Evolutionary conservation across 2,329 filamentous ascomycete genomes (phyloP).

Genomic region (Aspergillus carbonarius): DNA sequence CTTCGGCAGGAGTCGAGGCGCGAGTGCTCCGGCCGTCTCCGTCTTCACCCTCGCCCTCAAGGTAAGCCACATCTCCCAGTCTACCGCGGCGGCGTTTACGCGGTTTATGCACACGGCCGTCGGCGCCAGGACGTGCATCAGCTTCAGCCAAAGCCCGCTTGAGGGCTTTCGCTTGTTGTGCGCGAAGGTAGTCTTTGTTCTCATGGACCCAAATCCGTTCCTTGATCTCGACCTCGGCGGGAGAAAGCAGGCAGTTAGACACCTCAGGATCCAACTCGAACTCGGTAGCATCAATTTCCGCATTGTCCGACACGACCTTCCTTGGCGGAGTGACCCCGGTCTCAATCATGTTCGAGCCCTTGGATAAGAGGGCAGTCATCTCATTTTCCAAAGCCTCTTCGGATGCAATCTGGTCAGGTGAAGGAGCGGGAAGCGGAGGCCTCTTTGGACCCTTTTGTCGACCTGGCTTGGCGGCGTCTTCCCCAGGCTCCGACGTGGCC

Average conservation of each 20-base stretch:
- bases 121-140: slow-evolving; percentile 35
- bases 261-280: slow-evolving; percentile 91
- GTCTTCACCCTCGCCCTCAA: slow-evolving; percentile 53
- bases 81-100: slow-evolving; percentile 51
- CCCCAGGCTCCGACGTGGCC: slow-evolving; percentile 22
- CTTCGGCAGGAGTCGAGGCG: slow-evolving; percentile 67
- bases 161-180: slow-evolving; percentile 80
- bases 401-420: slow-evolving; percentile 60
- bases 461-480: slow-evolving; percentile 21
- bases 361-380: slow-evolving; percentile 65
- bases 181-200: slow-evolving; percentile 89
- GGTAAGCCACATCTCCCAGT: slow-evolving; percentile 48
- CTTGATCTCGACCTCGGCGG: slow-evolving; percentile 75
- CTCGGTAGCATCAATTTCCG: slow-evolving; percentile 72
- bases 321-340: slow-evolving; percentile 19
- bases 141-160: slow-evolving; percentile 65
- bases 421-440: slow-evolving; percentile 49
- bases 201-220: slow-evolving; percentile 92
- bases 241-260: slow-evolving; percentile 69
- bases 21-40: slow-evolving; percentile 64
- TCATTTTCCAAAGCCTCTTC: slow-evolving; percentile 64
- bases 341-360: slow-evolving; percentile 38
- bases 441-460: slow-evolving; percentile 33
- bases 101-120: slow-evolving; percentile 38
- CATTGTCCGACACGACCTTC: slow-evolving; percentile 53